phyloP scores from a whole-genome alignment of 1,284 basidiomycete genomes.

The Fomitopsis palustris region DNA sequence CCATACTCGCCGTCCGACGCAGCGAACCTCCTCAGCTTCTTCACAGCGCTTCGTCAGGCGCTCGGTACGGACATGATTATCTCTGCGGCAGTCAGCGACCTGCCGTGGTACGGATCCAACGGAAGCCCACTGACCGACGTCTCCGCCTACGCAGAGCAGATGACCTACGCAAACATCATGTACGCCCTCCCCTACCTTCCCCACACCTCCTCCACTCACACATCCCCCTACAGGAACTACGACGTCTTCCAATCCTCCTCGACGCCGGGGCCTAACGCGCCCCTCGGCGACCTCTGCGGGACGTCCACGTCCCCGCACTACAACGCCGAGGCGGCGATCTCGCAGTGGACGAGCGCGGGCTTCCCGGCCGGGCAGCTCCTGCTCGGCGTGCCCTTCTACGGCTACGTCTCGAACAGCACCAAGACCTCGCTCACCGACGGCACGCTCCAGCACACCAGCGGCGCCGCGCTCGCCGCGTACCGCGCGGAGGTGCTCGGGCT shows the following conservation, averaged over 20 bases:
- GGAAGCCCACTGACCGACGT: slow-evolving; percentile 65
- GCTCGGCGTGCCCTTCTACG: slow-evolving; percentile 71
- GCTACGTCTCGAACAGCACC: slow-evolving; percentile 47
- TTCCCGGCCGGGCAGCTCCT: slow-evolving; percentile 71
- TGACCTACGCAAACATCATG: slow-evolving; percentile 76
- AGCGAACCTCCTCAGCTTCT: slow-evolving; percentile 63
- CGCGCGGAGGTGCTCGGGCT: not conserved
- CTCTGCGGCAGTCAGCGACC: slow-evolving; percentile 65
- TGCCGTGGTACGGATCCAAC: slow-evolving; percentile 66
- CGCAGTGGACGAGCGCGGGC: slow-evolving; percentile 66
- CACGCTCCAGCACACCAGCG: not conserved
- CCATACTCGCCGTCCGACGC: slow-evolving; percentile 57
- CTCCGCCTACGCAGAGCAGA: slow-evolving; percentile 56
- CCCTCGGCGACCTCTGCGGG: slow-evolving; percentile 64
- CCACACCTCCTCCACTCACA: not conserved
- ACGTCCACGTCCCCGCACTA: slow-evolving; percentile 64
- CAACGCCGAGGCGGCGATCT: slow-evolving; percentile 62
- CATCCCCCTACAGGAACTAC: slow-evolving; percentile 54
- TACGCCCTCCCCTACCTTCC: slow-evolving; percentile 19
- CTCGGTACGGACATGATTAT: slow-evolving; percentile 60
- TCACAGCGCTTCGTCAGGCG: slow-evolving; percentile 55
- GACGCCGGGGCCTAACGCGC: slow-evolving; percentile 73
- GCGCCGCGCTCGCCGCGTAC: not conserved
- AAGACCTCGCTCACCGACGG: slow-evolving; percentile 32
- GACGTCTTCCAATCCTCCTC: slow-evolving; percentile 68